A percentile compares a stretch with the other conserved stretches of the same genome.
Evolutionary conservation across 176 grass and related monocot genomes (phyloP).

Genomic region (Puccinellia tenuiflora): DNA sequence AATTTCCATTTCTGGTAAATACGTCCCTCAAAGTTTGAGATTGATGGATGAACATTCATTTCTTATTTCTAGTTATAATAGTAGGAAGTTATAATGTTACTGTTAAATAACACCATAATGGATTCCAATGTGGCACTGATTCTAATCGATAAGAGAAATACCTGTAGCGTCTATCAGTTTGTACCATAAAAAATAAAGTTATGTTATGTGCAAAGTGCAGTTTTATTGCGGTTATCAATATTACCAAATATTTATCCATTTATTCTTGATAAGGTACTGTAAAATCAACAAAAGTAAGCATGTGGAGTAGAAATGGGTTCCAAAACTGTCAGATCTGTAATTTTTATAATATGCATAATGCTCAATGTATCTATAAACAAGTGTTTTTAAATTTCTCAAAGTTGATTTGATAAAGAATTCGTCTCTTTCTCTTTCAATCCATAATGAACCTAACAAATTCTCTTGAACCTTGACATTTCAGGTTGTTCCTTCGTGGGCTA

Average conservation of each 20-base stretch:
- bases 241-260: background rate
- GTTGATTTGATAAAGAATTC: background rate
- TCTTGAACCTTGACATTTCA: background rate
- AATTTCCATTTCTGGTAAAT: background rate
- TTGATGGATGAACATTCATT: background rate
- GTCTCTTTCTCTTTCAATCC: background rate
- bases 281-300: background rate
- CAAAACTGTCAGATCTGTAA: background rate
- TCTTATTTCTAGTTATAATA: background rate
- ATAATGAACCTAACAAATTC: background rate
- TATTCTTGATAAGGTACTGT: background rate
- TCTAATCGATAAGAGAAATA: background rate
- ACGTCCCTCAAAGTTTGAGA: background rate
- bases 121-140: background rate
- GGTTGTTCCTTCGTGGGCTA: background rate
- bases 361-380: background rate
- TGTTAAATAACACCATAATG: background rate
- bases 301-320: background rate
- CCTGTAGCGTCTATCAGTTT: background rate
- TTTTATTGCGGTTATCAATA: background rate
- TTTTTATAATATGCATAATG: background rate
- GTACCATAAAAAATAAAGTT: background rate
- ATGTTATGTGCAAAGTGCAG: background rate
- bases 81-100: background rate
- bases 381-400: background rate